These are phyloP conservation scores for Chaetomiaceae sp. DNA, from an alignment of 2,329 filamentous ascomycete species.

Conservation along the genomic window DNA sequence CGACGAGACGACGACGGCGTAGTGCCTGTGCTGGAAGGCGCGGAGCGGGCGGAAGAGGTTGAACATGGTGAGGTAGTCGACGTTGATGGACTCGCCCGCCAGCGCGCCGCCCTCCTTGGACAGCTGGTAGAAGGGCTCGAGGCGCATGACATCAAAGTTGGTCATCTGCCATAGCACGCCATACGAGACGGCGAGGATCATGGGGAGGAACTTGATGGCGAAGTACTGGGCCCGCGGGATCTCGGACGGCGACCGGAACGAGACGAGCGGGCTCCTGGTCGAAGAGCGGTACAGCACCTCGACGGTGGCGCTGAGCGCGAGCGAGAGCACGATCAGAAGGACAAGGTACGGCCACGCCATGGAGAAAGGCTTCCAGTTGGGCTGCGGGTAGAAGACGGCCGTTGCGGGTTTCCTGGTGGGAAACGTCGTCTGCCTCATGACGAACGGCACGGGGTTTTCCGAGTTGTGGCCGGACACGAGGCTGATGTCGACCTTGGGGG, in stretches of 20 bases:
- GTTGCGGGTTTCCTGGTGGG: constrained; percentile 36
- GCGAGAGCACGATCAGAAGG: constrained; percentile 49
- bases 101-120: constrained; percentile 56
- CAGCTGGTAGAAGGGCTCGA: constrained; percentile 63
- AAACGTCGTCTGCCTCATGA: constrained; percentile 36
- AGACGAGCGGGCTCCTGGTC: constrained; percentile 39
- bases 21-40: constrained; percentile 59
- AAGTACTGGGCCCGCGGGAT: constrained; percentile 53
- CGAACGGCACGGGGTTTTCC: constrained; percentile 20
- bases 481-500: constrained; percentile 45
- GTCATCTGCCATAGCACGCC: constrained; percentile 63
- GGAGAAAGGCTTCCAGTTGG: constrained; percentile 62
- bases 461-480: constrained; percentile 41
- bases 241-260: constrained; percentile 46
- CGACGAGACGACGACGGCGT: constrained; percentile 63
- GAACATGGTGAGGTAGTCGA: constrained; percentile 67
- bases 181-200: constrained; percentile 55
- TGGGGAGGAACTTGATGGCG: constrained; percentile 59
- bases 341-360: constrained; percentile 60
- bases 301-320: constrained; percentile 46
- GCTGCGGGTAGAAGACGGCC: constrained; percentile 56
- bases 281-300: constrained; percentile 54
- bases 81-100: constrained; percentile 63
- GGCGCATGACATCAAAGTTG: constrained; percentile 61
- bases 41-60: constrained; percentile 60